Evolutionary conservation across 2,329 filamentous ascomycete genomes (phyloP), one percentile per base, ranked within the genome.

Genomic region (Aspergillus pseudotamarii): DNA sequence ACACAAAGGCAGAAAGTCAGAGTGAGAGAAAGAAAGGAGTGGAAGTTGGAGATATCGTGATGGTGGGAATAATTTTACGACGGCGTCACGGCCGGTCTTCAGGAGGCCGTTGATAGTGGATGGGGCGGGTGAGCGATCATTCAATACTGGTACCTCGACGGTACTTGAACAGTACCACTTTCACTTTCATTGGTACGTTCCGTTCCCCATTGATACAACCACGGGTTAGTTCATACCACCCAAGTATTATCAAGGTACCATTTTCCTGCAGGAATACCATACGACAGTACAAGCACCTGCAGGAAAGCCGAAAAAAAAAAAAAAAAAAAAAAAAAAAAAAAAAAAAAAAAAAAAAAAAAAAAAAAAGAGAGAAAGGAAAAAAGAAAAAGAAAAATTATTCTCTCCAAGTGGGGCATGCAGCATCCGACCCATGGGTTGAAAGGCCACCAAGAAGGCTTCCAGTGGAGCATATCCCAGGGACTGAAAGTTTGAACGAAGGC

Each of bases 41-140:
- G 59, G 53, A 60, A 61, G 66, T 62, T 61, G 68, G 60, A 67
- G 63, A 68, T 63, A 64, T 64, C 51, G 41, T 59, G 61, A 60
- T 64, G 63, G 61, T 64, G 61, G 46, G 56, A 66, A 66, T 64
- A 66, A 64, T 66, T 66, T 65, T 66, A 66, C 66, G 66, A 64
- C 64, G 64, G 64, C 62, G 64, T 65, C 64, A 57, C 57, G 57
- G 54, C 65, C 53, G 61, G 63, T 67, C 50, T 61, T 58, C 57
- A 59, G 60, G 61, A 56, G 51, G 64, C 63, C 59, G 63, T 66
- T 66, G 64, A 67, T 66, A 62, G 54, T 63, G 23, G n/a, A 43
- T 62, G 60, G 60, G 60, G 60, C 60, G 30, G 60, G 26, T 41
- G 57, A 60, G 53, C 36, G 41, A 60, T 51, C 57, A 63, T 63